Percentiles rank a stretch among this genome's conserved stretches.
Conservation (phyloP, 1,284 basidiomycete species). For the Ganoderma sinense region DNA sequence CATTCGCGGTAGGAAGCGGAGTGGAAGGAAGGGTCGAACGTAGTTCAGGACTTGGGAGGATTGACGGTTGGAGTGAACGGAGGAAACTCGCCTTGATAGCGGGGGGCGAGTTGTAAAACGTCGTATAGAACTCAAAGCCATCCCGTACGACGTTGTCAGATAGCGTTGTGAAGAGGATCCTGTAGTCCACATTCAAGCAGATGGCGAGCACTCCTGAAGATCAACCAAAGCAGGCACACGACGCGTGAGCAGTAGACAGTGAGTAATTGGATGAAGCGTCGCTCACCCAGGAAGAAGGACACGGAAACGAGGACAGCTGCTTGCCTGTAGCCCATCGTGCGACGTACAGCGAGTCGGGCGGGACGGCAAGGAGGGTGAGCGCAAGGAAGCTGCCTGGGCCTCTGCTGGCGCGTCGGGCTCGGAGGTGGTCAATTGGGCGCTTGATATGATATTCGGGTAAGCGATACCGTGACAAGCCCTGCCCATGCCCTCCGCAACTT, state of each 20-base stretch:
- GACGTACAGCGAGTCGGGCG: background rate
- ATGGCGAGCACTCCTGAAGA: constrained; percentile 83
- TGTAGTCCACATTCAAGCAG: constrained; percentile 87
- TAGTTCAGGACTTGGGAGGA: background rate
- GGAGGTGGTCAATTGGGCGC: background rate
- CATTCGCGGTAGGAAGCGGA: background rate
- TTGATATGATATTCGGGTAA: background rate
- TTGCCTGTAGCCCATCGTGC: constrained; percentile 84
- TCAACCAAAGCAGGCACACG: constrained; percentile 2
- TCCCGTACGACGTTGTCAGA: constrained; percentile 73
- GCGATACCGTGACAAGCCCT: background rate
- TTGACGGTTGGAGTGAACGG: background rate
- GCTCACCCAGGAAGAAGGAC: constrained; percentile 77
- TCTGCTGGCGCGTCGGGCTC: background rate
- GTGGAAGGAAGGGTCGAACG: background rate
- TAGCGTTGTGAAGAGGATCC: constrained; percentile 72
- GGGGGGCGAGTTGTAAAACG: constrained; percentile 89
- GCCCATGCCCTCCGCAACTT: background rate
- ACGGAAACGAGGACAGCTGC: constrained; percentile 84
- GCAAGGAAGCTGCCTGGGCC: background rate
- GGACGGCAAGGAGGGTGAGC: background rate
- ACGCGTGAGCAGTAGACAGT: constrained; percentile 19
- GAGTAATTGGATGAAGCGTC: background rate
- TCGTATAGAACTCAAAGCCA: constrained; percentile 87
- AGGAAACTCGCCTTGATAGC: constrained; percentile 78